These are phyloP conservation scores for Zygoascus bituminiphila DNA, from an alignment of 805 yeast species.

Conservation along the genomic window DNA sequence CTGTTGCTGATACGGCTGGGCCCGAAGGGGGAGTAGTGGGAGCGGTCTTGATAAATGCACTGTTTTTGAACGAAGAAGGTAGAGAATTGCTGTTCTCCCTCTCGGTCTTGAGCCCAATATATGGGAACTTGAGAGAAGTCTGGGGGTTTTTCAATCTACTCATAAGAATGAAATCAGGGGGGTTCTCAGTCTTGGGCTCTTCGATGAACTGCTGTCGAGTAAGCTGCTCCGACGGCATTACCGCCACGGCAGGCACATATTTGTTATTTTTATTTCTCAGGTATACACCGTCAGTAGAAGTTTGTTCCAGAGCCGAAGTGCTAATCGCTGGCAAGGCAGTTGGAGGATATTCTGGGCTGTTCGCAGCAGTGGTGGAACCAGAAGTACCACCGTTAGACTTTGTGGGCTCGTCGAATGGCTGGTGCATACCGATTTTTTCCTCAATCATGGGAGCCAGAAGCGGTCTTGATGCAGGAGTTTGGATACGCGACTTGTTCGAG, in stretches of 20 bases:
- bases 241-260: conserved; percentile 23
- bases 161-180: not conserved
- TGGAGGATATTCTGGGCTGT: not conserved
- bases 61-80: conserved; percentile 1
- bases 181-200: conserved; percentile 1
- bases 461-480: conserved; percentile 24
- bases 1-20: not conserved
- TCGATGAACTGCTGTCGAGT: not conserved
- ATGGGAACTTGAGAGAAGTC: not conserved
- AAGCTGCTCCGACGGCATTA: conserved; percentile 12
- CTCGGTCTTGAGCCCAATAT: conserved; percentile 1
- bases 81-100: not conserved
- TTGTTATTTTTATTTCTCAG: not conserved
- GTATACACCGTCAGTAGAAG: not conserved
- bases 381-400: not conserved
- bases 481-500: conserved; percentile 26
- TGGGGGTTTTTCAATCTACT: not conserved
- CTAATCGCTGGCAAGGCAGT: not conserved
- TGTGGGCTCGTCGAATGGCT: conserved; percentile 20
- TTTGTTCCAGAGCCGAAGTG: not conserved
- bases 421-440: conserved; percentile 26
- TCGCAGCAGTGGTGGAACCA: conserved; percentile 3
- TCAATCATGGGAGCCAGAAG: conserved; percentile 16
- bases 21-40: not conserved
- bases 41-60: not conserved